phyloP scores from a whole-genome alignment of 345 rosid species.

The Eutrema heterophyllum region DNA sequence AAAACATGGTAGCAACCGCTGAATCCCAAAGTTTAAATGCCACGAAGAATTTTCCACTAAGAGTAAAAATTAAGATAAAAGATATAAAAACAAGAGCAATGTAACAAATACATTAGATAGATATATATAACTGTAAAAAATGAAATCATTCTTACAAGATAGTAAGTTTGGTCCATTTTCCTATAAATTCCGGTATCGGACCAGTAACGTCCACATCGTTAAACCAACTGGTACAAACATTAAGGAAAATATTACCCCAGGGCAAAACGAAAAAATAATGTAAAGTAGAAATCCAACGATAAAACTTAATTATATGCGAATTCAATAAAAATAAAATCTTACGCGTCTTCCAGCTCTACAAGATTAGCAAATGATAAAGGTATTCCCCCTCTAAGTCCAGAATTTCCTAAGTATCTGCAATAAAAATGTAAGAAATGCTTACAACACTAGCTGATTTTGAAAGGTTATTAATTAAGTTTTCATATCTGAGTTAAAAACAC shows the following conservation, averaged over 20 bases:
- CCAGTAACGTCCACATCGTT: slow-evolving; percentile 43
- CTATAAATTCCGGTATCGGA: slow-evolving; percentile 51
- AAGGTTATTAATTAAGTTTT: neutral
- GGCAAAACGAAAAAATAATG: neutral
- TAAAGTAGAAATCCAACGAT: neutral
- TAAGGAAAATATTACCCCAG: neutral
- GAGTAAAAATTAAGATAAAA: neutral
- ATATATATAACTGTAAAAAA: neutral
- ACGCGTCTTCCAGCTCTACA: slow-evolving; percentile 23
- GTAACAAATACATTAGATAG: neutral
- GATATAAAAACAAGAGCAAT: neutral
- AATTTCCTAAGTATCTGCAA: slow-evolving; percentile 45
- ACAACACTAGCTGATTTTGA: neutral
- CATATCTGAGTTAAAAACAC: neutral
- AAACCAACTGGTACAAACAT: slow-evolving; percentile 35
- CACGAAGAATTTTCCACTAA: neutral
- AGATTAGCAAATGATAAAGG: slow-evolving; percentile 46
- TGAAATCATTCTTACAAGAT: slow-evolving; percentile 35
- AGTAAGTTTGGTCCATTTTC: slow-evolving; percentile 43
- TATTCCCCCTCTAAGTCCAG: slow-evolving; percentile 54
- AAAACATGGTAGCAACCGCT: neutral
- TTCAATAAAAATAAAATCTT: neutral
- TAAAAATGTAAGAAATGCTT: neutral
- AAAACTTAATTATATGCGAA: neutral
- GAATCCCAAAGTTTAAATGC: neutral